These are phyloP conservation scores for Veloporphyrellus conicus DNA, from an alignment of 1,284 basidiomycete species.

Conservation along the genomic window DNA sequence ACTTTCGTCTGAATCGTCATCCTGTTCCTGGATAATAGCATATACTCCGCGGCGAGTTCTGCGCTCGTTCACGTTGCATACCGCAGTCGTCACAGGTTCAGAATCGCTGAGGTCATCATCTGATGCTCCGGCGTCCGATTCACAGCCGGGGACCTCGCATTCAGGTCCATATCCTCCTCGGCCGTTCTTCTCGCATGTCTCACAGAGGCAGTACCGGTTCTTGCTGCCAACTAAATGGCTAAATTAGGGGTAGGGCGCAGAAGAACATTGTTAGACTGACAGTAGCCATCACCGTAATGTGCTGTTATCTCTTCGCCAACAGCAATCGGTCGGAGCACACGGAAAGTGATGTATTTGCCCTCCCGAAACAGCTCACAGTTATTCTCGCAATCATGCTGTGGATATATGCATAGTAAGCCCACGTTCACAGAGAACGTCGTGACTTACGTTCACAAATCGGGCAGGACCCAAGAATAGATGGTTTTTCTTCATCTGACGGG, in stretches of 20 bases:
- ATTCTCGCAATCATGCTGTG: slow-evolving; percentile 85
- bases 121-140: slow-evolving; percentile 43
- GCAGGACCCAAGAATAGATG: slow-evolving; percentile 90
- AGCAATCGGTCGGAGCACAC: slow-evolving; percentile 74
- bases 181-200: slow-evolving; percentile 78
- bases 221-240: slow-evolving; percentile 66
- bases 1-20: slow-evolving; percentile 52
- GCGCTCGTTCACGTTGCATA: slow-evolving; percentile 62
- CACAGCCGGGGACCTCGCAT: slow-evolving; percentile 45
- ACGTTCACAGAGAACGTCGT: slow-evolving; percentile 15
- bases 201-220: slow-evolving; percentile 85
- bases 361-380: slow-evolving; percentile 85
- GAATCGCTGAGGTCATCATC: slow-evolving; percentile 43
- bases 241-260: slow-evolving; percentile 16
- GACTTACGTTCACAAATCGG: slow-evolving; percentile 87
- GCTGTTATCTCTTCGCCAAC: slow-evolving; percentile 84
- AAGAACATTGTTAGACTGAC: slow-evolving; percentile 43
- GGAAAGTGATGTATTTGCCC: slow-evolving; percentile 85
- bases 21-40: slow-evolving; percentile 56
- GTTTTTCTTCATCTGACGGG: slow-evolving; percentile 85
- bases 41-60: slow-evolving; percentile 75
- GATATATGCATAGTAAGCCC: slow-evolving; percentile 16
- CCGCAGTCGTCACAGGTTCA: slow-evolving; percentile 33
- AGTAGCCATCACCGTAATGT: slow-evolving; percentile 81
- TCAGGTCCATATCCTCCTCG: slow-evolving; percentile 72